Conservation (phyloP, 2,329 filamentous ascomycete genomes). For the Aureobasidium sp. region DNA sequence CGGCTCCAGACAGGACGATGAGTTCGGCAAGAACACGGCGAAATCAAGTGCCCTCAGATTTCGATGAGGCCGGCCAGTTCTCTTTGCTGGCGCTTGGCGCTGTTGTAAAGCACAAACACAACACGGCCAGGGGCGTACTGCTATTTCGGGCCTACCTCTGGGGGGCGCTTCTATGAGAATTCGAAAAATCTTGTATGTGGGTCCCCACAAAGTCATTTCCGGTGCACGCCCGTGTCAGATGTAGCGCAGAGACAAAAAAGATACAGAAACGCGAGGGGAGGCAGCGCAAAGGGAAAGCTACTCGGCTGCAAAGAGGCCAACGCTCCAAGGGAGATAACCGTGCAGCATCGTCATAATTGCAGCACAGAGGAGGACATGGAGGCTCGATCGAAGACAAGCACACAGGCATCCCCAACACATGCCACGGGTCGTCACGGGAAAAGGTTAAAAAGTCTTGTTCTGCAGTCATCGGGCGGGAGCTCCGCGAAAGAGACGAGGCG, state of each 20-base stretch:
- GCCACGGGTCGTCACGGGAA: constrained; percentile 8
- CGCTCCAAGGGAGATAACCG: background rate
- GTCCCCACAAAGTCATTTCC: constrained; percentile 11
- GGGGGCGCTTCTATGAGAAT: constrained; percentile 11
- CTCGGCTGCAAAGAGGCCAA: constrained; percentile 7
- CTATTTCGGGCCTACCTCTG: constrained; percentile 10
- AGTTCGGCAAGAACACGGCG: background rate
- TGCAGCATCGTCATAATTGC: constrained; percentile 7
- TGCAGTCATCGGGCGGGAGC: background rate
- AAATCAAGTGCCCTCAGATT: background rate
- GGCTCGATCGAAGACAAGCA: background rate
- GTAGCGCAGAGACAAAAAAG: constrained; percentile 5
- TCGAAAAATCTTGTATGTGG: constrained; percentile 13
- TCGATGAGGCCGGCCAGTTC: background rate
- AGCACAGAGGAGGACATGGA: background rate
- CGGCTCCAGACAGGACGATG: background rate
- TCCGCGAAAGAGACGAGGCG: background rate
- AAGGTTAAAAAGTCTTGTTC: constrained; percentile 7
- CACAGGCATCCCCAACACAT: constrained; percentile 7
- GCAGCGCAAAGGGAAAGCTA: background rate
- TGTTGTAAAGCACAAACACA: constrained; percentile 5
- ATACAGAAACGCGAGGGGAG: constrained; percentile 4
- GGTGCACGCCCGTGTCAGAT: constrained; percentile 5
- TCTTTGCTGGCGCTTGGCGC: background rate
- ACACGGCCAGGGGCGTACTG: constrained; percentile 1